Evolutionary conservation across 768 basidiomycete species (phyloP).

Genomic region (Lactarius tabidus): DNA sequence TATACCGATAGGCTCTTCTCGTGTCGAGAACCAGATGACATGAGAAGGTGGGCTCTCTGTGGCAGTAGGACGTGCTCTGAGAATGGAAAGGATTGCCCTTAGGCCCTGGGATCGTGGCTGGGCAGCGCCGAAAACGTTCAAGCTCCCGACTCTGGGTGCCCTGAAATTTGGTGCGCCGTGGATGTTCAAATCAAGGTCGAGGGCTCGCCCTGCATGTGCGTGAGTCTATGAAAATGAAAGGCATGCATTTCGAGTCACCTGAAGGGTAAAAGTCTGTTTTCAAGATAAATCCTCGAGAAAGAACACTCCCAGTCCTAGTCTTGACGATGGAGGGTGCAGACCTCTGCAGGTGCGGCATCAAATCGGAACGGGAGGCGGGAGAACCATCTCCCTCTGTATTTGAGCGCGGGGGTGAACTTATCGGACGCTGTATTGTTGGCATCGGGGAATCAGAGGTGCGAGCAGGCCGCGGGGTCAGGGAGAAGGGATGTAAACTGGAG

Average conservation of each 20-base stretch:
- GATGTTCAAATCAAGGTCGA: constrained; percentile 86
- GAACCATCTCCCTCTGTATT: constrained; percentile 1
- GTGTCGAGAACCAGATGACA: constrained; percentile 94
- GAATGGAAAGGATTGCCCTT: constrained; percentile 80
- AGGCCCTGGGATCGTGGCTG: constrained; percentile 93
- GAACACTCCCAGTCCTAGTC: constrained; percentile 75
- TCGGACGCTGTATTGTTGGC: constrained; percentile 13
- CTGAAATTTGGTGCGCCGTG: constrained; percentile 97
- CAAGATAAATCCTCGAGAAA: constrained; percentile 85
- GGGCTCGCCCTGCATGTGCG: constrained; percentile 60
- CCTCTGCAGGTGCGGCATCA: constrained; percentile 58
- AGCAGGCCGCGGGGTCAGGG: not conserved
- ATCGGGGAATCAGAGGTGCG: not conserved
- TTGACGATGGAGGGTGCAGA: constrained; percentile 76
- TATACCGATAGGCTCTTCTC: constrained; percentile 92
- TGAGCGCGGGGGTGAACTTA: constrained; percentile 14
- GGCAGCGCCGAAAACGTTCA: constrained; percentile 94
- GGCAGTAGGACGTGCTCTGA: constrained; percentile 74
- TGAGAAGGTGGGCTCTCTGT: constrained; percentile 57
- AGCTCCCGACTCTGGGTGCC: constrained; percentile 66
- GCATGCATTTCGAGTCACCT: constrained; percentile 33
- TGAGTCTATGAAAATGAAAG: not conserved
- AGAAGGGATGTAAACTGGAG: not conserved
- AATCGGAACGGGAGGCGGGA: constrained; percentile 43
- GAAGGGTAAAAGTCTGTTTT: constrained; percentile 91